These are phyloP conservation scores for Vicia faba DNA, from an alignment of 306 rosid genomes.

Conservation along the genomic window DNA sequence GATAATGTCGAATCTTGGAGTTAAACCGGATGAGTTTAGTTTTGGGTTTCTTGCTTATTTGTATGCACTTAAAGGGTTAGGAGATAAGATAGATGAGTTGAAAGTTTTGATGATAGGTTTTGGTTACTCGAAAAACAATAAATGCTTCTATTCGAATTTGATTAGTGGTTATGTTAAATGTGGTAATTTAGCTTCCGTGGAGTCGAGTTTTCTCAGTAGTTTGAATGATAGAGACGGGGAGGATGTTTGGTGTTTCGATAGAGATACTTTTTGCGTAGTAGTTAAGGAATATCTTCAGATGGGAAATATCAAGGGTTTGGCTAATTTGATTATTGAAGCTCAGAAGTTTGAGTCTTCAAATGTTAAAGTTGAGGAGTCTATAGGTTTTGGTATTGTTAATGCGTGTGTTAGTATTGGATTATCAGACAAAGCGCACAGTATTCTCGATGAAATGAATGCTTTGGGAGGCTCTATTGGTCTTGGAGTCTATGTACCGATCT, in stretches of 20 bases:
- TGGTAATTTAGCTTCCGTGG: conserved; percentile 66
- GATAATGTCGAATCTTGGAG: conserved; percentile 61
- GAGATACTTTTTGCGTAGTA: conserved; percentile 63
- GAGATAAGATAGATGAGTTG: conserved; percentile 63
- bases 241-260: conserved; percentile 49
- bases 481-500: conserved; percentile 84
- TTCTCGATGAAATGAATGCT: conserved; percentile 78
- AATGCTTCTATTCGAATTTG: conserved; percentile 56
- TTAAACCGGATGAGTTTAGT: conserved; percentile 74
- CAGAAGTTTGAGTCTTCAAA: conserved; percentile 66
- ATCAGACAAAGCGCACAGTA: conserved; percentile 75
- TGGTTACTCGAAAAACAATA: conserved; percentile 49
- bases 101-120: conserved; percentile 60
- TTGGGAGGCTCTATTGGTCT: conserved; percentile 76
- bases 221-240: conserved; percentile 53
- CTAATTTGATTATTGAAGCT: conserved; percentile 67
- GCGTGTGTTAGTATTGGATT: conserved; percentile 78
- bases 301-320: conserved; percentile 63
- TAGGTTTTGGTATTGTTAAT: conserved; percentile 73
- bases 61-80: conserved; percentile 77
- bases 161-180: conserved; percentile 69
- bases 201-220: conserved; percentile 57
- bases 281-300: conserved; percentile 65
- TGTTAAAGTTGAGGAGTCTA: conserved; percentile 53
- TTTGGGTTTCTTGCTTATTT: conserved; percentile 83